Conservation (phyloP, 805 yeast genomes). For the Metschnikowia reukaufii region DNA sequence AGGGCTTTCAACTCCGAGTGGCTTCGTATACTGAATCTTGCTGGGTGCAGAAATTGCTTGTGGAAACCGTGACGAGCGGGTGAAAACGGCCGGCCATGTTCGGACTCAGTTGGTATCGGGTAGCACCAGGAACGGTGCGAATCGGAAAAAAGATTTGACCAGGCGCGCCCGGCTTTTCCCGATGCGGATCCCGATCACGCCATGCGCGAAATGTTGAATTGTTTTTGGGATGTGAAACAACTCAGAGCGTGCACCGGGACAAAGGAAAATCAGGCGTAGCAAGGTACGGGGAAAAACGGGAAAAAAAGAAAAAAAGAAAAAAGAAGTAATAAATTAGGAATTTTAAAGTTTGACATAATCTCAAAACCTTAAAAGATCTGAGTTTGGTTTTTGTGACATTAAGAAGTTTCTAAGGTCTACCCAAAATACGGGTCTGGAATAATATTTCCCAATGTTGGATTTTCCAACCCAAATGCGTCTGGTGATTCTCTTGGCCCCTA, state of each 20-base stretch:
- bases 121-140: neutral
- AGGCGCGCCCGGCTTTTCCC: constrained; percentile 6
- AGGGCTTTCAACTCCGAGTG: neutral
- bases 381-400: too few relatives aligned
- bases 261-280: neutral
- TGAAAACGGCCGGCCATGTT: neutral
- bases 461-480: neutral
- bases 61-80: neutral
- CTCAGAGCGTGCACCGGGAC: neutral
- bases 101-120: neutral
- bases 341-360: neutral
- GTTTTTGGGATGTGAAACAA: neutral
- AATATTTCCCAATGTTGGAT: neutral
- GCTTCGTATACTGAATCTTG: neutral
- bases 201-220: neutral
- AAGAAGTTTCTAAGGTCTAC: neutral
- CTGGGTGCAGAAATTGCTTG: neutral
- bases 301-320: neutral
- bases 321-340: neutral
- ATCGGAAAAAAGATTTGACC: neutral
- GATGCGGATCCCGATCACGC: constrained; percentile 8
- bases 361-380: too few relatives aligned
- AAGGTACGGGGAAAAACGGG: neutral
- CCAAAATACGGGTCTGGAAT: too few relatives aligned
- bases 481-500: neutral